Evolutionary conservation across 2,329 filamentous ascomycete genomes (phyloP), one percentile per base, ranked within the genome.

Genomic region (Bipolaris gigantea): DNA sequence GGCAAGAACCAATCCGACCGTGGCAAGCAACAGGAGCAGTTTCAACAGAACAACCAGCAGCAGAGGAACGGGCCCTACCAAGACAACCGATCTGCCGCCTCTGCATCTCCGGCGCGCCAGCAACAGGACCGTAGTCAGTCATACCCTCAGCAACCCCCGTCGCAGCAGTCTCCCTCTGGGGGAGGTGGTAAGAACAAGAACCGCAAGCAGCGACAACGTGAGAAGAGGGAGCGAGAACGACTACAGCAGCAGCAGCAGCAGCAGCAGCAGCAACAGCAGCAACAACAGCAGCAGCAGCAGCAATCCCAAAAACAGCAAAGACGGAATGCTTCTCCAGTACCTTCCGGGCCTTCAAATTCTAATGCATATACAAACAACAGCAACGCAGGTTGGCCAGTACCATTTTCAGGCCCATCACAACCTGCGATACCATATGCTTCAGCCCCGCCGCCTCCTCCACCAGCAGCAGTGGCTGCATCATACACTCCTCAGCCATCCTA

Each of bases 111-210:
- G 15, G 54, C 50, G 21, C 60, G 55, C 16, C 64, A 66, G 34
- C 65, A 69, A 42, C 65, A 68, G 43, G 67, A 72, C 32, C 61
- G 66, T 5, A 64, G 62, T 25, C 62, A 63, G 38, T 57, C 59
- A 18, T 60, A 59, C 25, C 18, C 49, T 13, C 56, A 59, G 35
- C 47, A 57, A 48, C 30, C 48, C 16, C 46, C 51, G 44, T 32
- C 55, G 10, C 66, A 64, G 40, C 61, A 66, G n/a, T 63, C 63
- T 21, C 61, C 67, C n/a, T 36, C 65, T 30, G 53, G 63, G 13
- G 56, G 61, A 18, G 50, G 61, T 42, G 59, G 63, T 39, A 70
- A 69, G 53, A 69, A 69, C 50, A 69, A 68, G 58, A 69, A 69
- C 35, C 63, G 66, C 40, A 70, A 69, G 60, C 61, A 64, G 44